Conservation (phyloP, 2,329 filamentous ascomycete species). For the Xenoacremonium recifei region DNA sequence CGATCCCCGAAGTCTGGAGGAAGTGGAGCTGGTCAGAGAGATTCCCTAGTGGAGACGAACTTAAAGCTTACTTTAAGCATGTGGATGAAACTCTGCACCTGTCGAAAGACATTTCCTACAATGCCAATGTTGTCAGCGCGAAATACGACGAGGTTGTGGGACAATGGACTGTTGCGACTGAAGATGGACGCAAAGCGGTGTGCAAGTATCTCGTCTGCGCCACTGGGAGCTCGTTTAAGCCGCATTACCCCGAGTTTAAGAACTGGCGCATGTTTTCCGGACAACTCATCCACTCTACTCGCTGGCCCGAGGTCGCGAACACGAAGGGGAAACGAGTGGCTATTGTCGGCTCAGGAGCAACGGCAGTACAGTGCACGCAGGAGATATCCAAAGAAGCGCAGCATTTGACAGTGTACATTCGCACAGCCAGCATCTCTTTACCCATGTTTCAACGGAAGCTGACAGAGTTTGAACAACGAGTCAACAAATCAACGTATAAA, state of each 20-base stretch:
- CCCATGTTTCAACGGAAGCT: slow-evolving; percentile 54
- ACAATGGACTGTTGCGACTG: slow-evolving; percentile 44
- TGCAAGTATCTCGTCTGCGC: slow-evolving; percentile 45
- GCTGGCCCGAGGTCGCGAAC: slow-evolving; percentile 23
- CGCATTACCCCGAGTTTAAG: slow-evolving; percentile 33
- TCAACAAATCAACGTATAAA: slow-evolving; percentile 31
- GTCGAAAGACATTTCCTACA: slow-evolving; percentile 34
- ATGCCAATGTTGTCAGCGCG: slow-evolving; percentile 19
- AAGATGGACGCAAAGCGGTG: slow-evolving; percentile 35
- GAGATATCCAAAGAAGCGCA: slow-evolving; percentile 33
- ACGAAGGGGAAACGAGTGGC: slow-evolving; percentile 24
- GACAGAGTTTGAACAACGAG: slow-evolving; percentile 44
- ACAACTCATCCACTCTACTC: slow-evolving; percentile 26
- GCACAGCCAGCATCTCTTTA: slow-evolving; percentile 57
- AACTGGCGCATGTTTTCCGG: slow-evolving; percentile 33
- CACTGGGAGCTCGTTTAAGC: slow-evolving; percentile 45
- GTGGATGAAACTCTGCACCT: slow-evolving; percentile 8
- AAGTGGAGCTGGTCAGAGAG: slow-evolving; percentile 10
- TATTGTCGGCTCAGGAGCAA: slow-evolving; percentile 31
- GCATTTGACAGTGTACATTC: slow-evolving; percentile 48
- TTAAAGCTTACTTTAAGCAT: slow-evolving; percentile 4
- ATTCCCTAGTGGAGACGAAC: slow-evolving; percentile 7
- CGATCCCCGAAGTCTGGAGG: slow-evolving; percentile 8
- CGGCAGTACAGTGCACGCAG: slow-evolving; percentile 29
- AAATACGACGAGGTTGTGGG: slow-evolving; percentile 13